A percentile compares a stretch with the other conserved stretches of the same genome.
phyloP scores from a whole-genome alignment of 2,329 filamentous ascomycete species.

The Zelopaecilomyces penicillatus region DNA sequence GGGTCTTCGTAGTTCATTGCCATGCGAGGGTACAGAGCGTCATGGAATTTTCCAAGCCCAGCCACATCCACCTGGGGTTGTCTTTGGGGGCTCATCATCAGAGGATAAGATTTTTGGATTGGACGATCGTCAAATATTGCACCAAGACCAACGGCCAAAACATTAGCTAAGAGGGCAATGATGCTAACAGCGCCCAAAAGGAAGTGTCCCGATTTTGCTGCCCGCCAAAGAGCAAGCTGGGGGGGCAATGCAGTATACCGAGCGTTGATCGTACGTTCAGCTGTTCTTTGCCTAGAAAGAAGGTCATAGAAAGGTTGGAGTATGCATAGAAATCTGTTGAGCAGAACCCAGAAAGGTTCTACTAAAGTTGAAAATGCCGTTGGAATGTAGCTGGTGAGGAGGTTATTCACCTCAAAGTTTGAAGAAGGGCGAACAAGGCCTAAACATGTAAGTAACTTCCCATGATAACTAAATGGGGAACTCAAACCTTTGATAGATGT shows the following conservation, averaged over 20 bases:
- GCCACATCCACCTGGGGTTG: too few relatives aligned
- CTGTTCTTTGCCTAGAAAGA: conserved; percentile 23
- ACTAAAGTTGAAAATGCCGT: conserved; percentile 46
- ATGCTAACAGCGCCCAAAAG: conserved; percentile 38
- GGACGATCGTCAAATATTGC: conserved; percentile 23
- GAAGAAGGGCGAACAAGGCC: conserved; percentile 16
- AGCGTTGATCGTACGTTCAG: conserved; percentile 30
- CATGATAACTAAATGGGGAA: too few relatives aligned
- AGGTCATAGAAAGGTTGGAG: conserved; percentile 47
- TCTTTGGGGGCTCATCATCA: background rate
- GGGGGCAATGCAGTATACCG: conserved; percentile 49
- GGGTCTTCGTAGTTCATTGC: conserved; percentile 16
- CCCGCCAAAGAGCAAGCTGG: conserved; percentile 39
- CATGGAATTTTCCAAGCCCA: too few relatives aligned
- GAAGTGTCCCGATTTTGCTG: conserved; percentile 35
- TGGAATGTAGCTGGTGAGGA: conserved; percentile 42
- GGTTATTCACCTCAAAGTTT: conserved; percentile 26
- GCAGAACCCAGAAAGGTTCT: conserved; percentile 47
- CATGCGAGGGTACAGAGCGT: background rate
- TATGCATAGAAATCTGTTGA: conserved; percentile 45
- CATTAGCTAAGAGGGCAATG: conserved; percentile 41
- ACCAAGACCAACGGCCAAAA: conserved; percentile 43
- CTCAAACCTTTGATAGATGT: conserved; percentile 11
- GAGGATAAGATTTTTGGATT: background rate
- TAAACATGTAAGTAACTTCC: background rate